Evolutionary conservation across 441 rosid genomes (phyloP), one percentile per base, ranked within the genome.

Genomic region (Erodium texanum): DNA sequence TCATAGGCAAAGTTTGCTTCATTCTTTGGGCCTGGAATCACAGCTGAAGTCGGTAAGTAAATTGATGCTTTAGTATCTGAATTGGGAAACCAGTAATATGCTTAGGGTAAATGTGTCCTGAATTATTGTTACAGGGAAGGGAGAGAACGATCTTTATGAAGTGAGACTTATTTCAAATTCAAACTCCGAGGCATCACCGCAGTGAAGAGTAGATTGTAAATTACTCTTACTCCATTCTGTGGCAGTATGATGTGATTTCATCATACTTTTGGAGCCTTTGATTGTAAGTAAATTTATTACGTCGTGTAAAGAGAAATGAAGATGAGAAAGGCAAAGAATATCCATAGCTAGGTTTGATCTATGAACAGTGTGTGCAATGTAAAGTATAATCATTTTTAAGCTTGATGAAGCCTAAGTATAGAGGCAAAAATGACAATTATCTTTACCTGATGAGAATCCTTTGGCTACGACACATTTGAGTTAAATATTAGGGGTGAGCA

Each of bases 1-100:
- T 78, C 29, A 54, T 75, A 93, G 97, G 96, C 85, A 16, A 93
- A 93, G 82, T 91, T 93, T 66, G 62, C 96, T 71, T 91, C 97
- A 24, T 91, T 93, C 81, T 93, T 93, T 74, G 97, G 96, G 77
- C 96, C 97, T 12, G 77, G 87, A 72, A 83, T 91, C 77, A 79
- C 87, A 22, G 93, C 96, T 73, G 96, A 87, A 87, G 76, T 89
- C 1, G 87, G 97, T 93, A 70, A 83, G 92, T 76, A 3, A 18
- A 52, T 72, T 27, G 29, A 27, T 27, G 29, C 45, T 43, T 5
- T 36, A 19, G n/a, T 65, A 3, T 22, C 7, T 12, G 12, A 36
- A 20, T 24, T 6, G 29, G 8, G 14, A 11, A 1, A 10, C 8
- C 22, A 1, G 32, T 36, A 22, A 41, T 7, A 18, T 72, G 64